These are phyloP conservation scores for Colletotrichum sp. DNA, from an alignment of 2,329 filamentous ascomycete genomes.

Conservation along the genomic window DNA sequence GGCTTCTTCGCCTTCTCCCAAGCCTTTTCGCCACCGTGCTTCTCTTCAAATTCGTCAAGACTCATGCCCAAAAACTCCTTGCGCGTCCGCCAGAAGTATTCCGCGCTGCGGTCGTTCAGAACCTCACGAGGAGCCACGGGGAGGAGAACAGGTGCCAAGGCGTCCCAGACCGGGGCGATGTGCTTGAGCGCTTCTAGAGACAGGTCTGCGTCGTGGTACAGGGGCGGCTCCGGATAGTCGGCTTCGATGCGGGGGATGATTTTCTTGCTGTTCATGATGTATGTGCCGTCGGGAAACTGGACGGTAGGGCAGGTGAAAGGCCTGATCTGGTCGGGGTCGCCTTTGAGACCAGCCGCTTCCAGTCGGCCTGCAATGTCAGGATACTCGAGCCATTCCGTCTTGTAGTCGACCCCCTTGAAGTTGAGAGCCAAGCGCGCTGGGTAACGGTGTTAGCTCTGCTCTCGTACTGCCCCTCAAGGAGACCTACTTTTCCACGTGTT, in stretches of 20 bases:
- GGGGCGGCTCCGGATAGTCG: conserved; percentile 59
- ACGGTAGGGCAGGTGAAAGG: conserved; percentile 63
- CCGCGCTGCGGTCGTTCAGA: conserved; percentile 53
- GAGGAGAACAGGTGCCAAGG: conserved; percentile 47
- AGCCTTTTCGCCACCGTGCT: conserved; percentile 52
- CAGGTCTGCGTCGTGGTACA: conserved; percentile 61
- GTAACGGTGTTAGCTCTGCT: neutral
- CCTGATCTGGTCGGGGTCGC: conserved; percentile 43
- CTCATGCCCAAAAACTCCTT: conserved; percentile 53
- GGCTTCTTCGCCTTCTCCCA: conserved; percentile 49
- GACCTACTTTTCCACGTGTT: conserved; percentile 74
- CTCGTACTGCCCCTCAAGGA: no score
- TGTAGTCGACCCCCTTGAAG: conserved; percentile 71
- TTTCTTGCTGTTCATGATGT: conserved; percentile 66
- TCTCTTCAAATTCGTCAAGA: conserved; percentile 52
- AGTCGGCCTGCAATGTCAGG: conserved; percentile 66
- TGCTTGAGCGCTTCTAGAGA: conserved; percentile 48
- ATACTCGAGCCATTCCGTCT: conserved; percentile 73
- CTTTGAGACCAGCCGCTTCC: conserved; percentile 46
- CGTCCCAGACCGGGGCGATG: conserved; percentile 33
- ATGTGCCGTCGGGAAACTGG: conserved; percentile 58
- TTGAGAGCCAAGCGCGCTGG: conserved; percentile 70
- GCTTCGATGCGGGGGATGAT: conserved; percentile 67
- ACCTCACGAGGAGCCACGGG: conserved; percentile 53
- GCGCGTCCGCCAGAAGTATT: conserved; percentile 63